phyloP scores from a whole-genome alignment of 140 eudicot species.

The Senecio squalidus region DNA sequence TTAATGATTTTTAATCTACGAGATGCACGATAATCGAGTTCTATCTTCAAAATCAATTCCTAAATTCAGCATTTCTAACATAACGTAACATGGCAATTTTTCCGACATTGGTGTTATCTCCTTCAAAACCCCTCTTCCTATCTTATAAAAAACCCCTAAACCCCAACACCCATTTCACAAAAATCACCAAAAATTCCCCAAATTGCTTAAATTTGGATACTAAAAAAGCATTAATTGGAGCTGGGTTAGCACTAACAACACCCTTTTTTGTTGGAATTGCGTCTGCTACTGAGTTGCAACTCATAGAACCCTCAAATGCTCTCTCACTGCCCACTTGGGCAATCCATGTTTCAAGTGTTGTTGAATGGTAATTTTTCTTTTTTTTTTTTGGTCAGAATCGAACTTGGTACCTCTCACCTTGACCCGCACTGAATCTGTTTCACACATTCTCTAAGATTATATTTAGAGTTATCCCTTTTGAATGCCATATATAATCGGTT shows the following conservation, averaged over 20 bases:
- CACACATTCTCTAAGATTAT: too few species aligned
- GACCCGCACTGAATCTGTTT: too few species aligned
- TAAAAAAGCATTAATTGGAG: constrained; percentile 41
- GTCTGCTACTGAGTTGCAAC: constrained; percentile 40
- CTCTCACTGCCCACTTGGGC: constrained; percentile 98
- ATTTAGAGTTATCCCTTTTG: too few species aligned
- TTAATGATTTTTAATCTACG: too few species aligned
- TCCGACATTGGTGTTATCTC: too few species aligned
- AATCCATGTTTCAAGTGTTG: constrained; percentile 94
- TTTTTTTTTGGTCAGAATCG: too few species aligned
- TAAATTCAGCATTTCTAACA: constrained; percentile 23
- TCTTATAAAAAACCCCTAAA: constrained; percentile 8
- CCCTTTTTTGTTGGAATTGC: constrained; percentile 36
- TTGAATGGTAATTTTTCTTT: constrained; percentile 56
- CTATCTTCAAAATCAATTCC: not conserved
- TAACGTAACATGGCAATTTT: too few species aligned
- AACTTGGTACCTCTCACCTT: too few species aligned
- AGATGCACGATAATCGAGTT: too few species aligned
- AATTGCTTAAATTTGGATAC: not conserved
- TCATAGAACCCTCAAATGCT: constrained; percentile 81
- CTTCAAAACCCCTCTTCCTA: constrained; percentile 14
- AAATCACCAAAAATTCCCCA: not conserved
- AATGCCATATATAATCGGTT: too few species aligned
- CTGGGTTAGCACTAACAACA: constrained; percentile 54
- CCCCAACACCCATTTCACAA: constrained; percentile 12